phyloP scores from a whole-genome alignment of 768 basidiomycete species.

The Mycena metata region DNA sequence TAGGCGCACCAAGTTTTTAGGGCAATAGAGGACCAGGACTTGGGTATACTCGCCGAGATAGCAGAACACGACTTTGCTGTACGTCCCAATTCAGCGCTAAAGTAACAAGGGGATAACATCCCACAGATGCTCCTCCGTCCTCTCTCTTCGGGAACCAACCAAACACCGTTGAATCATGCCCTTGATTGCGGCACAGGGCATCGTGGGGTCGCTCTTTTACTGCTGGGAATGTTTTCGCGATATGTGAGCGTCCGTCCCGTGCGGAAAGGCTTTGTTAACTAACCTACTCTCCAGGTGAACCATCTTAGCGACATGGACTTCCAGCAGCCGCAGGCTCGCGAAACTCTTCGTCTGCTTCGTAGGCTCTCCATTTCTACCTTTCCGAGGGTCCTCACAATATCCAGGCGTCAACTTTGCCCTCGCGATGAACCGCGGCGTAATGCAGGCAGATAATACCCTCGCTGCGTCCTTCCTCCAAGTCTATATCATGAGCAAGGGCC shows the following conservation, averaged over 20 bases:
- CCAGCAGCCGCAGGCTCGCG: conserved; percentile 10
- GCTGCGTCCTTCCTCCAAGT: conserved; percentile 26
- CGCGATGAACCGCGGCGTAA: conserved; percentile 18
- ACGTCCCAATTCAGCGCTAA: not conserved
- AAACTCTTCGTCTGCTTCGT: conserved; percentile 17
- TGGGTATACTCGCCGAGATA: conserved; percentile 12
- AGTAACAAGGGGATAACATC: not conserved
- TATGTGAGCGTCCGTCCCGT: not conserved
- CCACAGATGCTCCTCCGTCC: conserved; percentile 17
- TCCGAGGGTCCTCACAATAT: not conserved
- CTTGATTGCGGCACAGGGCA: conserved; percentile 2
- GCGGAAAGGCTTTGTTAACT: too few species aligned
- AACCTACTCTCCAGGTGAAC: not conserved
- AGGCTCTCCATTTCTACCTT: not conserved
- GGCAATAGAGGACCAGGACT: conserved; percentile 22
- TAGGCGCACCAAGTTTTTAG: conserved; percentile 23
- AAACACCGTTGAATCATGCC: conserved; percentile 22
- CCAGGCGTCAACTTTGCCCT: conserved; percentile 22
- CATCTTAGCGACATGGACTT: conserved; percentile 21
- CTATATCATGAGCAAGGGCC: conserved; percentile 21
- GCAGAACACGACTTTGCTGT: conserved; percentile 20
- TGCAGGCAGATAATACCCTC: conserved; percentile 1
- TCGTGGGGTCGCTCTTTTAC: conserved; percentile 18
- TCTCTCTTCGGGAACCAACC: conserved; percentile 10
- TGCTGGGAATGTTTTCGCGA: conserved; percentile 25